Conservation (phyloP, 495 filamentous ascomycete species). For the Aspergillus baeticus region DNA sequence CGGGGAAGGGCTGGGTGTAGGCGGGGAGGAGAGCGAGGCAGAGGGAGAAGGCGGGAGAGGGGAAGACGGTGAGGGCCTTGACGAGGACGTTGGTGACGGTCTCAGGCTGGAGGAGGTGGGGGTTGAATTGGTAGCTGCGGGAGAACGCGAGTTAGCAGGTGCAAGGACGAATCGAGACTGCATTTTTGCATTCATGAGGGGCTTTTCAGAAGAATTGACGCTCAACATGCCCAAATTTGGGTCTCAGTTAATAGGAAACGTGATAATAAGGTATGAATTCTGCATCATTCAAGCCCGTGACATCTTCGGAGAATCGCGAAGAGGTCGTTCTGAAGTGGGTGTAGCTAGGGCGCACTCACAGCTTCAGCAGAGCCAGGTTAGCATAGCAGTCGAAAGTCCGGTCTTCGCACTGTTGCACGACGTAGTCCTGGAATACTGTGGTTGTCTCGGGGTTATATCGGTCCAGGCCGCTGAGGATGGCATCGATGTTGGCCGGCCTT, state of each 20-base stretch:
- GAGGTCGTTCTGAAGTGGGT: not conserved
- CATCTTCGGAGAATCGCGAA: not conserved
- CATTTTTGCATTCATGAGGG: slow-evolving; percentile 11
- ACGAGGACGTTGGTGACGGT: slow-evolving; percentile 97
- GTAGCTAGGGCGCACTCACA: slow-evolving; percentile 64
- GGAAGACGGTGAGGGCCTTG: slow-evolving; percentile 97
- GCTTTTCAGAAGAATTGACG: slow-evolving; percentile 32
- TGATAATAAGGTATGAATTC: slow-evolving; percentile 53
- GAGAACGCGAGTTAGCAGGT: not conserved
- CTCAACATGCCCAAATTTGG: slow-evolving; percentile 36
- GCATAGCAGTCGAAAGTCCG: slow-evolving; percentile 93
- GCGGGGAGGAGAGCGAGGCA: slow-evolving; percentile 88
- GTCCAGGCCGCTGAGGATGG: slow-evolving; percentile 90
- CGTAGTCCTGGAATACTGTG: slow-evolving; percentile 89
- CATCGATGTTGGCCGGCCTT: slow-evolving; percentile 85
- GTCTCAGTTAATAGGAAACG: slow-evolving; percentile 99
- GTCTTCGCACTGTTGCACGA: slow-evolving; percentile 91
- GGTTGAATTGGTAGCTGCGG: slow-evolving; percentile 97
- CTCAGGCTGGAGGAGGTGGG: slow-evolving; percentile 94
- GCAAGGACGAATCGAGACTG: not conserved
- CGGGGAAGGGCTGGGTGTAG: slow-evolving; percentile 61
- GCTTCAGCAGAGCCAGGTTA: slow-evolving; percentile 92
- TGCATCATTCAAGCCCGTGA: slow-evolving; percentile 60
- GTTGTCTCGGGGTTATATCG: slow-evolving; percentile 99
- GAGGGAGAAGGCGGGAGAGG: slow-evolving; percentile 91